A percentile compares a stretch with the other conserved stretches of the same genome.
Conservation (phyloP, 257 asterid species). For the Solanum tarapatanum region DNA sequence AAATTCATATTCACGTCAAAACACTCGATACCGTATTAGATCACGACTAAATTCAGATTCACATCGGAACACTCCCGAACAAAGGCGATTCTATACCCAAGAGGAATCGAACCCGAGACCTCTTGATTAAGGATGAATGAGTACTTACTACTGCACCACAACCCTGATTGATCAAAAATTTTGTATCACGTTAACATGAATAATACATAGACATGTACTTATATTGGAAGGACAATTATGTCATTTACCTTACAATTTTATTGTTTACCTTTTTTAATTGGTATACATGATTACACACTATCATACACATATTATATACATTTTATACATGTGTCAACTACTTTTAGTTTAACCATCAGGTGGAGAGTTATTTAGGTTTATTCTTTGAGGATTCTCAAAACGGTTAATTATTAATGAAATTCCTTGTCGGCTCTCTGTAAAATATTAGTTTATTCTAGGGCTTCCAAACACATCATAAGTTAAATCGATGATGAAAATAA, state of each 20-base stretch:
- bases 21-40: too few species aligned
- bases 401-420: background rate
- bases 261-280: background rate
- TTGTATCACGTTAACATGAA: background rate
- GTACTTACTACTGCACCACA: too few species aligned
- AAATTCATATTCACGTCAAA: background rate
- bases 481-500: background rate
- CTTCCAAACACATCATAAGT: background rate
- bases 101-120: too few species aligned
- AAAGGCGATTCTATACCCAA: too few species aligned
- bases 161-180: background rate
- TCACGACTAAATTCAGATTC: background rate
- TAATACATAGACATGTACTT: background rate
- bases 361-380: background rate
- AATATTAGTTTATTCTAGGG: background rate
- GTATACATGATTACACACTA: background rate
- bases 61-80: background rate
- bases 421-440: background rate
- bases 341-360: background rate
- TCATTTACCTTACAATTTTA: background rate
- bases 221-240: background rate
- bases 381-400: background rate
- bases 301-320: background rate
- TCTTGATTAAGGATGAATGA: background rate
- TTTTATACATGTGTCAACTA: background rate